Conservation (phyloP, 495 filamentous ascomycete genomes). For the Penicillium lividum region DNA sequence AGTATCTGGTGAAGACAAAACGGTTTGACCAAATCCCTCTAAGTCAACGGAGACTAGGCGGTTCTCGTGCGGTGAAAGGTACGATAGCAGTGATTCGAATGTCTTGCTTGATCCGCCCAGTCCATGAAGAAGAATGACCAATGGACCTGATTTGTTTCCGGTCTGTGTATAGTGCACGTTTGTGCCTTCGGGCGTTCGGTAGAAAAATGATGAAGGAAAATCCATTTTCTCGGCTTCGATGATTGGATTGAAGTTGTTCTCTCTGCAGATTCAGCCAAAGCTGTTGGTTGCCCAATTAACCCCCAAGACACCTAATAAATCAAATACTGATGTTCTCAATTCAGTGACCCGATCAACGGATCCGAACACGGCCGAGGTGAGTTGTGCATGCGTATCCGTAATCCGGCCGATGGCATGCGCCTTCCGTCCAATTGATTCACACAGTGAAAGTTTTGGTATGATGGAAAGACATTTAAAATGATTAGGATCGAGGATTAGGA, state of each 20-base stretch:
- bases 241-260: no score
- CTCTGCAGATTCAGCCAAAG: no score
- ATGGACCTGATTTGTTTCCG: not conserved
- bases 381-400: not conserved
- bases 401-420: not conserved
- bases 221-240: not conserved
- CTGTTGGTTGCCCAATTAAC: no score
- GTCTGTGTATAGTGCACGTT: not conserved
- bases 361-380: not conserved
- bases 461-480: not conserved
- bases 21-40: not conserved
- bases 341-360: not conserved
- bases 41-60: not conserved
- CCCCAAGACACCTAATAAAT: no score
- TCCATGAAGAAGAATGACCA: not conserved
- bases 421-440: not conserved
- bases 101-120: not conserved
- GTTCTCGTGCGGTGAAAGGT: not conserved
- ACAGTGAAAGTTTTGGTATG: not conserved
- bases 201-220: not conserved
- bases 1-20: slow-evolving; percentile 7
- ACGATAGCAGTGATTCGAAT: not conserved
- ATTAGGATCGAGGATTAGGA: not conserved
- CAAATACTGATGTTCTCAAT: no score
- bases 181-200: not conserved